Evolutionary conservation across 495 filamentous ascomycete genomes (phyloP), one percentile per base, ranked within the genome.

Genomic region (Talaromyces borbonicus): DNA sequence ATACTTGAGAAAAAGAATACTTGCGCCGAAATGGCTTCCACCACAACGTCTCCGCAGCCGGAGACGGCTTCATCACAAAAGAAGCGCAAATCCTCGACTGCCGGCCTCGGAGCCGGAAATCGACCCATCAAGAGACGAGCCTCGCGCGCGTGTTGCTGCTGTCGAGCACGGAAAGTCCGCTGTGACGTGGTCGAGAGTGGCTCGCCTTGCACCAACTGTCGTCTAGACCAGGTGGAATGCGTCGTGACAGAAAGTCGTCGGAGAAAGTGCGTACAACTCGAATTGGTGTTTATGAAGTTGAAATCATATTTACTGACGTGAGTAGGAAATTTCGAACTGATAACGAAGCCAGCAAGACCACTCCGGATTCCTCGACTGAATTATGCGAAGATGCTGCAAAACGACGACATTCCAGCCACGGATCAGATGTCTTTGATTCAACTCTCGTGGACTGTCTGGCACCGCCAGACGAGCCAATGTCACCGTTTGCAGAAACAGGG

Each of bases 151-250:
- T 95, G 89, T 58, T 83, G 85, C 52, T 85, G 82, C 52, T 95
- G 89, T 57, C 74, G 89, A 44, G 77, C 84, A 19, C 79, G 89
- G 53, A 95, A 95, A 62, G 89, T 95, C n/a, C 74, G 89, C 38
- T 95, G 89, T 67, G 87, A 95, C 68, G 89, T 94, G 49, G 85
- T 90, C 35, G 86, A 93, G 53, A 82, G 81, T 63, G 84, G 84
- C 26, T 79, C 82, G 22, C 89, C 89, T 4, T 95, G 89, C 59
- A 87, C 83, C 15, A 95, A 94, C 66, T 95, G 89, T 67, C 74
- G 85, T 22, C 71, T 88, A 62, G 89, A 95, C 60, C 80, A 86
- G 52, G 87, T 94, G 43, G 83, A 87, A 52, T 95, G 89, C 66
- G 71, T 90, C 30, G 84, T 95, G 7, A 86, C 86, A 35, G 88